Percentiles rank a stretch among this genome's conserved stretches.
These are phyloP conservation scores for Chaetomium cochliodes DNA, from an alignment of 495 filamentous ascomycete genomes.

Conservation along the genomic window DNA sequence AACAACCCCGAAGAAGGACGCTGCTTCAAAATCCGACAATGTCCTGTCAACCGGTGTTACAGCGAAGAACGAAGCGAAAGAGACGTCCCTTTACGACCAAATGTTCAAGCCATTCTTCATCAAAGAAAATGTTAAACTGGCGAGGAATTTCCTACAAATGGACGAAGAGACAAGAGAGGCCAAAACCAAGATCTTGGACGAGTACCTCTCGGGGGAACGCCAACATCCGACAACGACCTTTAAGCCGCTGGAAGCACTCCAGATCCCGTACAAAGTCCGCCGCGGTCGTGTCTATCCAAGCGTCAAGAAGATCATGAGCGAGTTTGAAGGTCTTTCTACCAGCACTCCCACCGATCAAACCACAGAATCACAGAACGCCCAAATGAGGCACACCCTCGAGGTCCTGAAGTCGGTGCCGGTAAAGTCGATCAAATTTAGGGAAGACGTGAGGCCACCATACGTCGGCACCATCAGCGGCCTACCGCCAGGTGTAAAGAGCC, in stretches of 20 bases:
- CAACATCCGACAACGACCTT: slow-evolving; percentile 42
- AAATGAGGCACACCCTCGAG: slow-evolving; percentile 46
- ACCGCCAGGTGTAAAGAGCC: slow-evolving; percentile 42
- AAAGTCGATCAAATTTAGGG: slow-evolving; percentile 76
- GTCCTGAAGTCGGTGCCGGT: slow-evolving; percentile 62
- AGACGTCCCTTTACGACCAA: slow-evolving; percentile 63
- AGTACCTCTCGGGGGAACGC: slow-evolving; percentile 42
- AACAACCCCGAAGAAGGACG: slow-evolving; percentile 37
- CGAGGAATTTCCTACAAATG: slow-evolving; percentile 49
- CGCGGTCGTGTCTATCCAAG: slow-evolving; percentile 54
- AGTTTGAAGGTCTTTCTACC: slow-evolving; percentile 26
- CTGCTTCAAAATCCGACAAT: slow-evolving; percentile 26
- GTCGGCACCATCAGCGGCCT: slow-evolving; percentile 74
- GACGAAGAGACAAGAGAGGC: slow-evolving; percentile 56
- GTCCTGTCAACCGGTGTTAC: slow-evolving; percentile 22
- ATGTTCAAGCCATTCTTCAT: slow-evolving; percentile 77
- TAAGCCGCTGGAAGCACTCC: slow-evolving; percentile 57
- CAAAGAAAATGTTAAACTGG: slow-evolving; percentile 63
- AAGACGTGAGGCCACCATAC: slow-evolving; percentile 91
- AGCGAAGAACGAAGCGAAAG: slow-evolving; percentile 31
- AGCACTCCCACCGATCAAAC: slow-evolving; percentile 31
- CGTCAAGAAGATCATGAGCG: slow-evolving; percentile 66
- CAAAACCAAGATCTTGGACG: slow-evolving; percentile 52
- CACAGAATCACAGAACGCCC: slow-evolving; percentile 47
- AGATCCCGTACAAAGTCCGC: slow-evolving; percentile 53